Evolutionary conservation across 1,139 yeast genomes (phyloP).

Genomic region (Kodamaea derodonti): DNA sequence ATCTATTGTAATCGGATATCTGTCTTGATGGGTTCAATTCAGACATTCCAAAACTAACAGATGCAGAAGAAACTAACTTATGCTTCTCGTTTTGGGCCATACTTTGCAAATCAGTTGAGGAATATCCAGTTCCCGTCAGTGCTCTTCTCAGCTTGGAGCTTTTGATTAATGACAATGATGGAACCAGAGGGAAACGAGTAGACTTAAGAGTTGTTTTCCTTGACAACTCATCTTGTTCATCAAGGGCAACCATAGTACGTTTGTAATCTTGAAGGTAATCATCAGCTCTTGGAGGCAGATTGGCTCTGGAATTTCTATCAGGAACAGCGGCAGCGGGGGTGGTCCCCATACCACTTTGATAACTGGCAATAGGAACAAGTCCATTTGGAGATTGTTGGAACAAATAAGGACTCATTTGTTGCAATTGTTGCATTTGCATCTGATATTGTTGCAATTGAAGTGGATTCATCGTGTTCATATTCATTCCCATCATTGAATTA

Average conservation of each 20-base stretch:
- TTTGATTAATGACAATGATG: slow-evolving; percentile 16
- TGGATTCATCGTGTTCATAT: slow-evolving; percentile 9
- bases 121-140: slow-evolving; percentile 4
- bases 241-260: slow-evolving; percentile 6
- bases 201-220: slow-evolving; percentile 34
- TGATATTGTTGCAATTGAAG: slow-evolving; percentile 10
- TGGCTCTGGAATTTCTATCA: neutral
- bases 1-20: slow-evolving; percentile 35
- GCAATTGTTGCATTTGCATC: slow-evolving; percentile 11
- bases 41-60: slow-evolving; percentile 14
- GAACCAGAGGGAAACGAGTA: slow-evolving; percentile 37
- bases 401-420: slow-evolving; percentile 10
- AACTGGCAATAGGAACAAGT: neutral
- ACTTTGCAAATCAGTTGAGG: neutral
- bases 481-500: slow-evolving; percentile 7
- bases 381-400: slow-evolving; percentile 4
- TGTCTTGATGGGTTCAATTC: slow-evolving; percentile 18
- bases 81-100: neutral
- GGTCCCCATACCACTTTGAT: neutral
- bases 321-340: slow-evolving; percentile 2
- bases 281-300: slow-evolving; percentile 4
- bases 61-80: slow-evolving; percentile 3
- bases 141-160: slow-evolving; percentile 12
- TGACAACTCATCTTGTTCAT: slow-evolving; percentile 22
- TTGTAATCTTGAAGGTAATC: slow-evolving; percentile 7